These are phyloP conservation scores for Coemansia biformis DNA, from an alignment of 192 early-diverging fungal species.

Conservation along the genomic window DNA sequence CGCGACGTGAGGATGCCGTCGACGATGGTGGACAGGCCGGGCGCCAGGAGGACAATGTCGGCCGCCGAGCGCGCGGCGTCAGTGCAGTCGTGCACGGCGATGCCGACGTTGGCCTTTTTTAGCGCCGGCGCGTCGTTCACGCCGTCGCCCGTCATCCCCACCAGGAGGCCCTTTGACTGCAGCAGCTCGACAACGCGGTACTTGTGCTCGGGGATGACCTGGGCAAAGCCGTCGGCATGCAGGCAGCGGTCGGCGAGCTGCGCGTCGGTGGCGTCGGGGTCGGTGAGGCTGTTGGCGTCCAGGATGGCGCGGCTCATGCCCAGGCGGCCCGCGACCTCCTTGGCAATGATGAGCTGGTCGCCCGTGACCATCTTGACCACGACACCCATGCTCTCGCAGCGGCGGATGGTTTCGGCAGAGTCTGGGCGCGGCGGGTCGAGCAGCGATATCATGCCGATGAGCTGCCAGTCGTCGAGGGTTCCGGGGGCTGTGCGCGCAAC, in stretches of 20 bases:
- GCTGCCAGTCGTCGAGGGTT: constrained; percentile 61
- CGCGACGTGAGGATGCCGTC: constrained; percentile 86
- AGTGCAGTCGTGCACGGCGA: constrained; percentile 92
- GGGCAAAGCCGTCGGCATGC: constrained; percentile 92
- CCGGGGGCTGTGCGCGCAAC: constrained; percentile 75
- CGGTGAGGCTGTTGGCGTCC: constrained; percentile 79
- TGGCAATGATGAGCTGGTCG: constrained; percentile 92
- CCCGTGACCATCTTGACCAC: constrained; percentile 97
- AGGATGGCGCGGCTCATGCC: constrained; percentile 90
- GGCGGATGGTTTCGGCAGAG: constrained; percentile 78
- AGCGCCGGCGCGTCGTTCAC: constrained; percentile 97
- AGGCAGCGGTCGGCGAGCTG: constrained; percentile 76
- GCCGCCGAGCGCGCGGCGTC: constrained; percentile 93
- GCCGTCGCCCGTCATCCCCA: constrained; percentile 97
- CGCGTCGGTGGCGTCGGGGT: constrained; percentile 70
- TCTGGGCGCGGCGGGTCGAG: constrained; percentile 87
- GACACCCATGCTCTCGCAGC: constrained; percentile 81
- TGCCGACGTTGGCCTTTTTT: constrained; percentile 97
- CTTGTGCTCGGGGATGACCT: constrained; percentile 98
- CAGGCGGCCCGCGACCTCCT: constrained; percentile 83
- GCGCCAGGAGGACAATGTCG: constrained; percentile 88
- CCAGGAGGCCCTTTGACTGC: constrained; percentile 77
- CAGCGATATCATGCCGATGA: constrained; percentile 88
- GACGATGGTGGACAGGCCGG: constrained; percentile 87
- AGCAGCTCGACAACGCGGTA: constrained; percentile 93